Conservation (phyloP, 1,284 basidiomycete species). For the Malassezia caprae region DNA sequence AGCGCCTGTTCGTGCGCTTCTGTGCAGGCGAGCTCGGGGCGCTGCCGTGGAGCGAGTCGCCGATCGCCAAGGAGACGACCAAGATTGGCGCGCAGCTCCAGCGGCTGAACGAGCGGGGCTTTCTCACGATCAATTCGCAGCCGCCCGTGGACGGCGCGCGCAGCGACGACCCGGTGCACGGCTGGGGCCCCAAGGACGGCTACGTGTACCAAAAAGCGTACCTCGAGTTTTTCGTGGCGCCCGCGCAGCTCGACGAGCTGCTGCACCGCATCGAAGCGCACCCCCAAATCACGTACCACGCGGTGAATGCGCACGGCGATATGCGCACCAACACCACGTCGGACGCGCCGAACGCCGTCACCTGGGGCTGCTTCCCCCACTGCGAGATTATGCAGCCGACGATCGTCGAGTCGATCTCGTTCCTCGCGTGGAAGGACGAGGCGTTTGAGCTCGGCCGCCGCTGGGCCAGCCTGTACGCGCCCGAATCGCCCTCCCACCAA, state of each 20-base stretch:
- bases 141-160: constrained; percentile 74
- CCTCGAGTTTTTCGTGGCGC: constrained; percentile 85
- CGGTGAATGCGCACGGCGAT: constrained; percentile 73
- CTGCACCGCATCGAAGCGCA: constrained; percentile 78
- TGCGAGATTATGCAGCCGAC: constrained; percentile 94
- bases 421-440: constrained; percentile 48
- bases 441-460: constrained; percentile 46
- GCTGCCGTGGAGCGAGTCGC: constrained; percentile 91
- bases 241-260: constrained; percentile 63
- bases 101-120: constrained; percentile 72
- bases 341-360: constrained; percentile 92
- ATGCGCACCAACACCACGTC: constrained; percentile 81
- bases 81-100: constrained; percentile 71
- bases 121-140: constrained; percentile 95
- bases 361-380: constrained; percentile 92
- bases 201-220: constrained; percentile 64
- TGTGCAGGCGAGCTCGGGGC: constrained; percentile 52
- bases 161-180: constrained; percentile 62
- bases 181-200: constrained; percentile 48
- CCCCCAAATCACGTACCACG: constrained; percentile 86
- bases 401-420: constrained; percentile 65
- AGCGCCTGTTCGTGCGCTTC: constrained; percentile 49
- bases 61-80: constrained; percentile 70
- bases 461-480: constrained; percentile 42
- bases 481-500: constrained; percentile 25